Evolutionary conservation across 345 rosid genomes (phyloP), one percentile per base, ranked within the genome.

Genomic region (Streptanthus diversifolius): DNA sequence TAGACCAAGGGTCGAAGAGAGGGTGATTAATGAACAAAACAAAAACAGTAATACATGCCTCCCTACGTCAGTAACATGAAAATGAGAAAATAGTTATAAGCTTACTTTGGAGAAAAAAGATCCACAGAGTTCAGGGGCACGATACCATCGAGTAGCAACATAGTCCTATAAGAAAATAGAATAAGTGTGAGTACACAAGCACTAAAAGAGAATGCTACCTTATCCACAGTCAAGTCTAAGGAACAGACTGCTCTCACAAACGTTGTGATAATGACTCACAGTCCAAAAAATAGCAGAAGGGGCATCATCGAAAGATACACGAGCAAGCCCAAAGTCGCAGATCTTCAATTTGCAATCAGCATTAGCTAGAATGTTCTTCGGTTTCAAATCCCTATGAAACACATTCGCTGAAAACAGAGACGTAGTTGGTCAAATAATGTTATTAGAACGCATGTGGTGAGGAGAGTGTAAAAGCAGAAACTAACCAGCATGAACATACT

Each of bases 131-230:
- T 93, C 98, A 55, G 97, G 98, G 70, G 98, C 98, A 57, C 97
- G 90, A 71, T 93, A 93, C 98, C 97, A 93, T 65, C 98, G 85
- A 58, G 98, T 93, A 27, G 98, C 98, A 9, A 93, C 98, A 86
- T 93, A 93, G 74, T 93, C 97, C 98, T 93, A 62, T 41, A 56
- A 13, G 56, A 3, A 73, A 67, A 3, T 27, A 57, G 15, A 67
- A 65, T 14, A 15, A 39, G 30, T 8, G 8, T 67, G 47, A 49
- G n/a, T 15, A 24, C 45, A 54, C 14, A 41, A 63, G 19, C 64
- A 41, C 21, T 61, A 39, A 13, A 61, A 62, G 32, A 53, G 5
- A 39, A 52, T 36, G 47, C 1, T 11, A 27, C 19, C 67, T 61
- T 36, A 27, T 15, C 8, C 37, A 63, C 52, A n/a, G 30, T 14